Evolutionary conservation across 305 asterid genomes (phyloP).

Genomic region (Rubia tinctorum): DNA sequence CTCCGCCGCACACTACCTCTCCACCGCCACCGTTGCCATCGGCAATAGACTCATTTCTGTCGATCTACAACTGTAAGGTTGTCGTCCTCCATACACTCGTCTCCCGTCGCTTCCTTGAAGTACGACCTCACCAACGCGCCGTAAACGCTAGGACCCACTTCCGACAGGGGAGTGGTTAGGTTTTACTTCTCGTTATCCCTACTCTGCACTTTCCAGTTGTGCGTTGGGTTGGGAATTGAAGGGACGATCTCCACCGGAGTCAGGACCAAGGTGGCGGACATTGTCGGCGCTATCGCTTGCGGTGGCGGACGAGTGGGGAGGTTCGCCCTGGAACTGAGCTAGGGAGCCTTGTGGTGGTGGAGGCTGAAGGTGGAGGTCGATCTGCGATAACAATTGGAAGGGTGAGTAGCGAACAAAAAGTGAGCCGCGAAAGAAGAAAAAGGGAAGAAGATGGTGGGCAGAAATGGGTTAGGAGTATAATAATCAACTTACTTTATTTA

Average conservation of each 20-base stretch:
- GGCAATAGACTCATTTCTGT: slow-evolving; percentile 23
- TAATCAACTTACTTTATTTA: no score
- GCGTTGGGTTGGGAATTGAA: slow-evolving; percentile 64
- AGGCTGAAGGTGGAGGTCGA: slow-evolving; percentile 60
- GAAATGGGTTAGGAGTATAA: no score
- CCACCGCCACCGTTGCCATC: slow-evolving; percentile 1
- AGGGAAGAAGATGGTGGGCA: no score
- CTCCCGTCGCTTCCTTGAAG: slow-evolving; percentile 40
- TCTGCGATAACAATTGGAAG: no score
- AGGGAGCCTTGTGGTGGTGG: slow-evolving; percentile 70
- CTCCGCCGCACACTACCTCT: slow-evolving; percentile 49
- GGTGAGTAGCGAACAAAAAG: no score
- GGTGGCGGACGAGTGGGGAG: slow-evolving; percentile 31
- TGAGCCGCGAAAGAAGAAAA: no score
- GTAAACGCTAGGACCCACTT: neutral
- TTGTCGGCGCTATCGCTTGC: slow-evolving; percentile 45
- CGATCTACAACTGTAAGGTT: slow-evolving; percentile 30
- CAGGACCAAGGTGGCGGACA: slow-evolving; percentile 75
- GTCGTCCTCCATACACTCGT: slow-evolving; percentile 41
- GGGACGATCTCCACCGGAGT: slow-evolving; percentile 61
- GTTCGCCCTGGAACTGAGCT: slow-evolving; percentile 35
- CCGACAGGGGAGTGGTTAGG: neutral
- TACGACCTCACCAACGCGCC: slow-evolving; percentile 35
- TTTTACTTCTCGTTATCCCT: slow-evolving; percentile 46
- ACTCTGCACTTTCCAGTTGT: slow-evolving; percentile 49